Conservation (phyloP, 345 rosid species). For the Mercurialis annua region DNA sequence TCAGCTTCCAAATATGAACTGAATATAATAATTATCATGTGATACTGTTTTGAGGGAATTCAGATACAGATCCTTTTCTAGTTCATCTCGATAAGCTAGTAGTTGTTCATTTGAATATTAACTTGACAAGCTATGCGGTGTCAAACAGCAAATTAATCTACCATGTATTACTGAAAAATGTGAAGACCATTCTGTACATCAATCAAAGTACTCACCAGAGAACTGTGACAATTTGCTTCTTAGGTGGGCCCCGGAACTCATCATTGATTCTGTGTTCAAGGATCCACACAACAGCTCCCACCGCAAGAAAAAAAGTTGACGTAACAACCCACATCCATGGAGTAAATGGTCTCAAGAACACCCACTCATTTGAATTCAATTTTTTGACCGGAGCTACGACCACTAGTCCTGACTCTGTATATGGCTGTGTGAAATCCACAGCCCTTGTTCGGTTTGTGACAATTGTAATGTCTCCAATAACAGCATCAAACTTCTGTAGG, state of each 20-base stretch:
- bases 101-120: background rate
- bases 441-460: conserved; percentile 56
- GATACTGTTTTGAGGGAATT: background rate
- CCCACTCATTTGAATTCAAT: conserved; percentile 63
- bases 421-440: conserved; percentile 89
- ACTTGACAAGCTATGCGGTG: background rate
- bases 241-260: conserved; percentile 86
- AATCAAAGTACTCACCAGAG: conserved; percentile 52
- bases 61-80: background rate
- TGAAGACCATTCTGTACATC: background rate
- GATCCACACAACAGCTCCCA: conserved; percentile 85
- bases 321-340: conserved; percentile 83
- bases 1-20: too few species aligned
- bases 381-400: conserved; percentile 83
- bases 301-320: conserved; percentile 56
- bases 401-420: conserved; percentile 79
- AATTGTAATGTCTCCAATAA: conserved; percentile 76
- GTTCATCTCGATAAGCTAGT: background rate
- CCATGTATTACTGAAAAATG: background rate
- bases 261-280: conserved; percentile 88
- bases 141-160: background rate
- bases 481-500: conserved; percentile 76
- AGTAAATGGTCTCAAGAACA: conserved; percentile 76
- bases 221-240: conserved; percentile 59
- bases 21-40: too few species aligned